These are phyloP conservation scores for Phytophthora multivora DNA, from an alignment of 352 stramenopile species.

Conservation along the genomic window DNA sequence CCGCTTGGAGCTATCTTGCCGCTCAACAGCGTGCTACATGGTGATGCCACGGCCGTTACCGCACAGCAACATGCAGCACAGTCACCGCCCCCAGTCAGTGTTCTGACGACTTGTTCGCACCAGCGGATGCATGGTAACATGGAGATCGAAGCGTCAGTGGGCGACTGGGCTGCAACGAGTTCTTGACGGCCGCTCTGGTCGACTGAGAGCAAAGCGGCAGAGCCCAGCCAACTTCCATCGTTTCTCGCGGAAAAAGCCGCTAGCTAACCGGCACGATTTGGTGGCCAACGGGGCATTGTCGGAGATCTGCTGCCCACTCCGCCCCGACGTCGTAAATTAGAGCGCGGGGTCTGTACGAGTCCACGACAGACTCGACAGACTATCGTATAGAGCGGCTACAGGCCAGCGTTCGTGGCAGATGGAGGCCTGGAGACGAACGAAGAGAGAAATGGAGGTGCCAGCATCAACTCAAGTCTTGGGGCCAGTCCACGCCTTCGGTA, in stretches of 20 bases:
- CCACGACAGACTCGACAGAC: slow-evolving; percentile 3
- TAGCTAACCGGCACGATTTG: too few relatives aligned
- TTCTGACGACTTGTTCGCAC: too few relatives aligned
- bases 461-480: slow-evolving; percentile 16
- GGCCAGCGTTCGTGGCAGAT: slow-evolving; percentile 20
- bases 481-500: background rate
- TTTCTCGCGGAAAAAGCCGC: slow-evolving; percentile 2
- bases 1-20: background rate
- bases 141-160: background rate
- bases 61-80: background rate
- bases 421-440: background rate
- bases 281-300: background rate
- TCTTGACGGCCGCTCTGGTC: too few relatives aligned
- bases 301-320: slow-evolving; percentile 26
- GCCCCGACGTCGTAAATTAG: background rate
- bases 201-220: too few relatives aligned
- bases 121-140: too few relatives aligned
- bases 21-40: background rate
- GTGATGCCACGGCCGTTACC: slow-evolving; percentile 1
- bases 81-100: too few relatives aligned
- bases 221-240: background rate
- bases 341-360: slow-evolving; percentile 7
- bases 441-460: slow-evolving; percentile 20
- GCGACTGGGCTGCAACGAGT: background rate
- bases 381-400: slow-evolving; percentile 1